These are phyloP conservation scores for Xylaria sp. DNA, from an alignment of 2,329 filamentous ascomycete species.

Conservation along the genomic window DNA sequence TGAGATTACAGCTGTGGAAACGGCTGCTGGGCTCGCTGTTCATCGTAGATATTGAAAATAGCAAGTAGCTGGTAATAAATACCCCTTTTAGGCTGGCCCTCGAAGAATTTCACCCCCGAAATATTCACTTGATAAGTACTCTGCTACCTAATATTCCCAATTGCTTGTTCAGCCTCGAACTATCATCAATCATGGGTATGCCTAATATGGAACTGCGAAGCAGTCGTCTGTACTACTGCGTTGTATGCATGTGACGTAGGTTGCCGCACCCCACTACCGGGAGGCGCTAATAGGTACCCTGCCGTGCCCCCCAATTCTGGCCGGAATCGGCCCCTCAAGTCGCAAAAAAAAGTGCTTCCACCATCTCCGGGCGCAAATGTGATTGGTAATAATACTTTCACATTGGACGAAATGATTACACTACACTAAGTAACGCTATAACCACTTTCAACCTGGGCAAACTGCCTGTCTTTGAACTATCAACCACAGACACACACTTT, in stretches of 20 bases:
- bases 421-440: background rate
- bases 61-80: background rate
- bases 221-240: background rate
- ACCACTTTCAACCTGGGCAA: background rate
- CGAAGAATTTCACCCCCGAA: background rate
- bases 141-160: no score
- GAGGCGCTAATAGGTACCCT: background rate
- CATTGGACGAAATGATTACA: background rate
- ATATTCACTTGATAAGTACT: no score
- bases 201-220: no score
- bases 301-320: conserved; percentile 3
- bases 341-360: conserved; percentile 22
- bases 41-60: conserved; percentile 4
- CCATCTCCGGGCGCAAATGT: conserved; percentile 24
- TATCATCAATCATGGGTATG: no score
- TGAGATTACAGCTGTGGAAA: conserved; percentile 25
- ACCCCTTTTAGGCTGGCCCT: background rate
- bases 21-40: conserved; percentile 18
- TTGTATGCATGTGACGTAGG: conserved; percentile 11
- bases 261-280: conserved; percentile 6
- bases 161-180: no score
- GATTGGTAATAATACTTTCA: conserved; percentile 34
- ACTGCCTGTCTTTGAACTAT: conserved; percentile 1
- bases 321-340: conserved; percentile 30
- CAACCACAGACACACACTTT: conserved; percentile 4